Evolutionary conservation across 495 filamentous ascomycete genomes (phyloP).

Genomic region (Opeltia flavorubescens): DNA sequence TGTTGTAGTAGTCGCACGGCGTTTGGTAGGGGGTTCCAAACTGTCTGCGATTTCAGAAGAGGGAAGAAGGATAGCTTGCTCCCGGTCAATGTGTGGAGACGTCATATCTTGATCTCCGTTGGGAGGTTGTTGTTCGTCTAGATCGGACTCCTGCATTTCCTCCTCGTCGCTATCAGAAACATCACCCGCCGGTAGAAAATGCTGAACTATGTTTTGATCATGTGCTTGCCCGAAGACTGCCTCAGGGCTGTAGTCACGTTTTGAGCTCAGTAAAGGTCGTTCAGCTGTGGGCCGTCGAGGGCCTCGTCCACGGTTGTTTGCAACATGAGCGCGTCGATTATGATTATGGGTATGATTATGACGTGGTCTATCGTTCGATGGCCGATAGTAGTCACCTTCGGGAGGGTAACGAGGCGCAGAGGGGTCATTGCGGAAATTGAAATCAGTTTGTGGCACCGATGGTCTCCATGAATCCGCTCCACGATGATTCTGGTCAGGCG

Average conservation of each 20-base stretch:
- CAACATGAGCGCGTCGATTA: background rate
- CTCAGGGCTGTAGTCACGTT: constrained; percentile 27
- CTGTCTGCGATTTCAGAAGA: background rate
- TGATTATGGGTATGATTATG: constrained; percentile 8
- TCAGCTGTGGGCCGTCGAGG: constrained; percentile 27
- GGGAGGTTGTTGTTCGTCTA: constrained; percentile 28
- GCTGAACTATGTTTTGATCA: constrained; percentile 19
- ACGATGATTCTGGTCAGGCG: background rate
- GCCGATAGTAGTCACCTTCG: constrained; percentile 3
- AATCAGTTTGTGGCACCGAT: constrained; percentile 15
- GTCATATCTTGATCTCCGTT: background rate
- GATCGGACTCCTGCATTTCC: constrained; percentile 47
- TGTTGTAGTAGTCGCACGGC: constrained; percentile 33
- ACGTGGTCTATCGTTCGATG: background rate
- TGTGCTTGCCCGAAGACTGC: constrained; percentile 18
- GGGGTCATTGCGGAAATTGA: constrained; percentile 27
- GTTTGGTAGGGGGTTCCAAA: constrained; percentile 30
- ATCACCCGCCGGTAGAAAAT: constrained; percentile 38
- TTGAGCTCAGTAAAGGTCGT: constrained; percentile 28
- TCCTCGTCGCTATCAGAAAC: constrained; percentile 61
- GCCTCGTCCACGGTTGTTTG: constrained; percentile 8
- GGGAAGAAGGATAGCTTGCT: background rate
- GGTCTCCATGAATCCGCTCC: constrained; percentile 8
- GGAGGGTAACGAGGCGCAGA: constrained; percentile 9
- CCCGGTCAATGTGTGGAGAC: background rate